These are phyloP conservation scores for Neurospora sp. DNA, from an alignment of 495 filamentous ascomycete genomes.

Conservation along the genomic window DNA sequence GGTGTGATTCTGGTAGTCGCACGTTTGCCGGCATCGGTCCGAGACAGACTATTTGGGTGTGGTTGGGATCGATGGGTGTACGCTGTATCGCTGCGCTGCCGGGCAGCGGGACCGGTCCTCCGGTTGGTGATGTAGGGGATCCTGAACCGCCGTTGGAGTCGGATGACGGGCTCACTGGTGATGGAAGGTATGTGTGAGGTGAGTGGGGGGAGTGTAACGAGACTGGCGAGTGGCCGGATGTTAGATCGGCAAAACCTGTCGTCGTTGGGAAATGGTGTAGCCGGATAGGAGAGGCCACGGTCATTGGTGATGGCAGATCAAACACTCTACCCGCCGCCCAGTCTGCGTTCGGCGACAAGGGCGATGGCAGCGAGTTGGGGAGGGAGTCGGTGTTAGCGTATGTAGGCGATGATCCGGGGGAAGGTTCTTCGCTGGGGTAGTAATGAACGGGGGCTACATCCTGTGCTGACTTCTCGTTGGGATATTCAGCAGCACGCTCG, in stretches of 20 bases:
- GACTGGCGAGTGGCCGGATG: slow-evolving; percentile 24
- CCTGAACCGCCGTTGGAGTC: slow-evolving; percentile 20
- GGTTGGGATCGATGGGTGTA: slow-evolving; percentile 34
- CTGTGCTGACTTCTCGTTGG: slow-evolving; percentile 26
- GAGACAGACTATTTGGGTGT: slow-evolving; percentile 38
- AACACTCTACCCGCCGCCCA: slow-evolving; percentile 25
- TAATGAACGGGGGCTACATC: slow-evolving; percentile 30
- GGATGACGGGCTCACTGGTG: slow-evolving; percentile 23
- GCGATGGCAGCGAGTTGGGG: slow-evolving; percentile 33
- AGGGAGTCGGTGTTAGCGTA: slow-evolving; percentile 30
- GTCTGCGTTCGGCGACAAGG: slow-evolving; percentile 33
- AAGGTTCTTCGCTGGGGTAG: slow-evolving; percentile 27
- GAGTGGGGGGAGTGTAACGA: slow-evolving; percentile 24
- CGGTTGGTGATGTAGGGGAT: slow-evolving; percentile 20
- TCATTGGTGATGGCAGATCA: slow-evolving; percentile 32
- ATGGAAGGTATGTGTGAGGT: slow-evolving; percentile 20
- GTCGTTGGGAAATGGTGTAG: slow-evolving; percentile 6
- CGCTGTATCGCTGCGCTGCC: slow-evolving; percentile 27
- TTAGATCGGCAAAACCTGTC: slow-evolving; percentile 13
- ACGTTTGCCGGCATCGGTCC: slow-evolving; percentile 41
- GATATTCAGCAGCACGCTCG: not conserved
- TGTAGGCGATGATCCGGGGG: slow-evolving; percentile 32
- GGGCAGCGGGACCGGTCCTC: slow-evolving; percentile 17
- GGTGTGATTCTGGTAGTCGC: slow-evolving; percentile 21
- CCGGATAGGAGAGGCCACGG: slow-evolving; percentile 19